These are phyloP conservation scores for Monilinia polystroma DNA, from an alignment of 2,329 filamentous ascomycete species.

Conservation along the genomic window DNA sequence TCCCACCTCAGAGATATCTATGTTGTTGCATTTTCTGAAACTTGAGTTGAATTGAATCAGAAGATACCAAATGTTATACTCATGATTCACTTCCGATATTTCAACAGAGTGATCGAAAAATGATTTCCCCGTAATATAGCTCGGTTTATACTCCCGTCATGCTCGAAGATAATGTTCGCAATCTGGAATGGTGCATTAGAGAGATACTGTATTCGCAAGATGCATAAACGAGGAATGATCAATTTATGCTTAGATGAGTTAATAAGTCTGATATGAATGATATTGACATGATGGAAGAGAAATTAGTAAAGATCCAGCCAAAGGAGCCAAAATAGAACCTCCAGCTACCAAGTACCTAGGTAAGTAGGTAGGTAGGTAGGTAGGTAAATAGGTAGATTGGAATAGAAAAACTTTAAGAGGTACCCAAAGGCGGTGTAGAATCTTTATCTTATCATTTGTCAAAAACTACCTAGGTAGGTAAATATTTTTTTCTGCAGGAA, in stretches of 20 bases:
- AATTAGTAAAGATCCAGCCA: too few relatives aligned
- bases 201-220: too few relatives aligned
- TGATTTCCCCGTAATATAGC: not conserved
- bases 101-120: not conserved
- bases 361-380: not conserved
- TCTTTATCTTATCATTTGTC: conserved; percentile 20
- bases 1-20: not conserved
- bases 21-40: not conserved
- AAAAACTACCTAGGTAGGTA: not conserved
- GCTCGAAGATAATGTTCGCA: not conserved
- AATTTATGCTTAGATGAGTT: too few relatives aligned
- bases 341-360: too few relatives aligned
- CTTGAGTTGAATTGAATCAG: not conserved
- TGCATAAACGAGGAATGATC: too few relatives aligned
- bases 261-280: too few relatives aligned
- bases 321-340: too few relatives aligned
- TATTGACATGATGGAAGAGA: too few relatives aligned
- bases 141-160: not conserved
- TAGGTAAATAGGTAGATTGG: not conserved
- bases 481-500: conserved; percentile 19
- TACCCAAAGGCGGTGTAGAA: not conserved
- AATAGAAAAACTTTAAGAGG: not conserved
- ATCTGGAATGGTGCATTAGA: too few relatives aligned
- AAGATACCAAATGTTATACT: conserved; percentile 6
- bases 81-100: not conserved